Conservation (phyloP, 2,329 filamentous ascomycete species). For the Fusarium brevicatenulatum region DNA sequence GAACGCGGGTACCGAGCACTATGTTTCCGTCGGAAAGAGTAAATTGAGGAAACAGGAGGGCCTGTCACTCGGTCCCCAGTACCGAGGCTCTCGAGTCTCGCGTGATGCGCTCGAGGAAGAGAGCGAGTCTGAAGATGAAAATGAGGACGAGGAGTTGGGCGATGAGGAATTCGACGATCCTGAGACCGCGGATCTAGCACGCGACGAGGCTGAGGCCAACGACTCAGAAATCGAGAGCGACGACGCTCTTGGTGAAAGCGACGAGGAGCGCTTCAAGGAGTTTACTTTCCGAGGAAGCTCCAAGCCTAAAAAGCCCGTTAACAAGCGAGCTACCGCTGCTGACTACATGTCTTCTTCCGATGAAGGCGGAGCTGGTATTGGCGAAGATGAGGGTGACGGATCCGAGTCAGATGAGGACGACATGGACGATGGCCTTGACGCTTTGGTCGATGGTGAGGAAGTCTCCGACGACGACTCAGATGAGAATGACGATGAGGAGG, state of each 20-base stretch:
- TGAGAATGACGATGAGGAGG: slow-evolving; percentile 50
- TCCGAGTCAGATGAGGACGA: slow-evolving; percentile 52
- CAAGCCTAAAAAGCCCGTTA: slow-evolving; percentile 55
- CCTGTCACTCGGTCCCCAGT: slow-evolving; percentile 78
- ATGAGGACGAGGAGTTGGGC: slow-evolving; percentile 57
- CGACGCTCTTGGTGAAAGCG: slow-evolving; percentile 81
- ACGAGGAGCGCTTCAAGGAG: slow-evolving; percentile 82
- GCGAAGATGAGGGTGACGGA: slow-evolving; percentile 50
- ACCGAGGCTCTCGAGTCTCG: slow-evolving; percentile 80
- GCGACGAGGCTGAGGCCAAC: slow-evolving; percentile 59
- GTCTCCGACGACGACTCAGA: slow-evolving; percentile 50
- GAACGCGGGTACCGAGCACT: slow-evolving; percentile 83
- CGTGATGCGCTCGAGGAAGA: slow-evolving; percentile 72
- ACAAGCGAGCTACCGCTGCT: slow-evolving; percentile 60
- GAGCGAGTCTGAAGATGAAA: slow-evolving; percentile 60
- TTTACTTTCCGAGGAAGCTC: slow-evolving; percentile 73
- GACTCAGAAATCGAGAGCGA: slow-evolving; percentile 73
- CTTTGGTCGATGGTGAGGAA: slow-evolving; percentile 46
- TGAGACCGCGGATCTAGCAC: slow-evolving; percentile 63
- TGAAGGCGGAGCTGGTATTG: slow-evolving; percentile 48
- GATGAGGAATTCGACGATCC: slow-evolving; percentile 67
- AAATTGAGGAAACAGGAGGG: slow-evolving; percentile 80
- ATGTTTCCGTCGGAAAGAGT: slow-evolving; percentile 83
- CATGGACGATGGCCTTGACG: slow-evolving; percentile 52
- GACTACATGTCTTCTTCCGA: slow-evolving; percentile 66